Evolutionary conservation across 495 filamentous ascomycete genomes (phyloP), one percentile per base, ranked within the genome.

Genomic region (Aspergillus indologenus): DNA sequence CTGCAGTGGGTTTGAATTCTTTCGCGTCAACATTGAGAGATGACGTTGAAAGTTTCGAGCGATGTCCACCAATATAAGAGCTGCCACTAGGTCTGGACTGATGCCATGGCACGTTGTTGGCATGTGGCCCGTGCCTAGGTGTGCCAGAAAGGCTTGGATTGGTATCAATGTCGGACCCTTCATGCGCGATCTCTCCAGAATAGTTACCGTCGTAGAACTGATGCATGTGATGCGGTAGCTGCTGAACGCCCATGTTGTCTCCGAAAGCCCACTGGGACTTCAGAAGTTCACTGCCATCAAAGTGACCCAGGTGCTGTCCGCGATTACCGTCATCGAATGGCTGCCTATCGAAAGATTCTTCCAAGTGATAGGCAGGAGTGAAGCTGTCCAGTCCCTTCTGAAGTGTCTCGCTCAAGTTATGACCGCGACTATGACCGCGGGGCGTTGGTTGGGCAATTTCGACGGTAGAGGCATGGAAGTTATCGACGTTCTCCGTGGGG

Each of bases 1-100:
- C 70, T 54, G 72, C 85, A 18, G 73, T 75, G 5, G 90, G 90
- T 57, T 94, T 90, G 71, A 97, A 97, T 64, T 92, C 91, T 51
- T 89, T 87, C 0, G 94, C 93, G 55, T 85, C 86, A 43, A 92
- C 90, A 61, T 98, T 97, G 48, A 96, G 77, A 57, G 85, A 90
- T 0, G 90, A 92, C 19, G 83, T 75, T 2, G 88, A 91, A 24
- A 84, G 73, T 67, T 86, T 87, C 57, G 86, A 84, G 42, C 73
- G 78, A 66, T 89, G 87, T 7, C 71, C 73, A 3, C 59, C 64
- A 19, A 19, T 54, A 56, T 66, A 77, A n/a, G 75, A 79, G 29
- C 68, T 68, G 31, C 59, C 56, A 57, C 76, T 79, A 14, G 70
- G 66, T 56, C 74, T 72, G 9, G 72, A 23, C 46, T 74, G 68